Percentiles rank a stretch among this genome's conserved stretches.
Evolutionary conservation across 2,329 filamentous ascomycete genomes (phyloP).

Genomic region (Sarocladium kiliense): DNA sequence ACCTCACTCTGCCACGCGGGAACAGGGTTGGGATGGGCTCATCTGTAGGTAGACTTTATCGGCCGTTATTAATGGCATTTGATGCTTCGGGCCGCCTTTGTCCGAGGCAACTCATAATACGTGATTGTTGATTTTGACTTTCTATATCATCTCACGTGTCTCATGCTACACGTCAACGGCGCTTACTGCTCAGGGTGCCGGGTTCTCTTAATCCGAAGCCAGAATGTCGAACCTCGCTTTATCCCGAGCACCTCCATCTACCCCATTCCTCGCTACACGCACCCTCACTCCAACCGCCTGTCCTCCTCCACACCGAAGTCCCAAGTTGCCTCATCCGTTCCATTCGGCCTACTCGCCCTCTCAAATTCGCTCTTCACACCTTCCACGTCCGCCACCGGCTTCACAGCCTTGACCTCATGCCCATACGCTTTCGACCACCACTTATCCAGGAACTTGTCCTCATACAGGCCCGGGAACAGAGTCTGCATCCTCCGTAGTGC

Average conservation of each 20-base stretch:
- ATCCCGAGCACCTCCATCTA: too few relatives aligned
- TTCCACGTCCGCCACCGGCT: conserved; percentile 39
- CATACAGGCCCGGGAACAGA: conserved; percentile 50
- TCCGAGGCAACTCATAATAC: too few relatives aligned
- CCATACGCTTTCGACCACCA: conserved; percentile 41
- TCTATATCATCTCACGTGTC: too few relatives aligned
- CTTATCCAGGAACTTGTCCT: conserved; percentile 41
- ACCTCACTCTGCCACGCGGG: not conserved
- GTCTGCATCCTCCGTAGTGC: conserved; percentile 50
- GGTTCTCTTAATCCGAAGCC: too few relatives aligned
- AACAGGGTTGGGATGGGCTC: not conserved
- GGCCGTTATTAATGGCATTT: too few relatives aligned
- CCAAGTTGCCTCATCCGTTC: conserved; percentile 53
- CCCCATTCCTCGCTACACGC: not conserved
- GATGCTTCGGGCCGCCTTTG: too few relatives aligned
- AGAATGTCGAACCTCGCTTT: too few relatives aligned
- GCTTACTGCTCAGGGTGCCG: too few relatives aligned
- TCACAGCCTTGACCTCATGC: conserved; percentile 33
- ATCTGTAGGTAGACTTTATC: too few relatives aligned
- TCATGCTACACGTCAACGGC: too few relatives aligned
- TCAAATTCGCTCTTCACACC: conserved; percentile 39
- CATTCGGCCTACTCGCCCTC: conserved; percentile 41
- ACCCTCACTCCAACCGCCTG: not conserved
- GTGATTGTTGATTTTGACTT: too few relatives aligned
- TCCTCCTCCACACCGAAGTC: conserved; percentile 43